These are phyloP conservation scores for Ogataea pignaliae DNA, from an alignment of 805 yeast species.

Conservation along the genomic window DNA sequence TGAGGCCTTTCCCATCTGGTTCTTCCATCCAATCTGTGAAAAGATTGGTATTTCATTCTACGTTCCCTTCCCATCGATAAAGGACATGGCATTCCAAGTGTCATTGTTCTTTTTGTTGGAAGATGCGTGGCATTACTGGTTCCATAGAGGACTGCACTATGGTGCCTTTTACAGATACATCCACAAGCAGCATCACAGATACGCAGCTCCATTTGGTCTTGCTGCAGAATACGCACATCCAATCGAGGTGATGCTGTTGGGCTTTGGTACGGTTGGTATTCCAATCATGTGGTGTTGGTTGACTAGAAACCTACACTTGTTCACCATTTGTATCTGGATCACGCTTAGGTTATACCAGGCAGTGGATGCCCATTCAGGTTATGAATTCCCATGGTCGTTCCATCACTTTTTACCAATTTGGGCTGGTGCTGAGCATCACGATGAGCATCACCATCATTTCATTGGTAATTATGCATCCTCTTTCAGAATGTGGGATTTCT, in stretches of 20 bases:
- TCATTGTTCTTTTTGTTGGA: slow-evolving; percentile 77
- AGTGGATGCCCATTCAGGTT: slow-evolving; percentile 96
- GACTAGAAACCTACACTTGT: slow-evolving; percentile 74
- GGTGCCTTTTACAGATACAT: slow-evolving; percentile 87
- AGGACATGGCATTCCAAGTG: slow-evolving; percentile 60
- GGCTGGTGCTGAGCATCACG: slow-evolving; percentile 99
- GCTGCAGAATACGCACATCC: slow-evolving; percentile 99
- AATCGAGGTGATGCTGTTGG: slow-evolving; percentile 82
- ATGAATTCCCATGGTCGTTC: slow-evolving; percentile 95
- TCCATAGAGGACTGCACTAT: slow-evolving; percentile 85
- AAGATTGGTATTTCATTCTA: slow-evolving; percentile 68
- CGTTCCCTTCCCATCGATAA: slow-evolving; percentile 79
- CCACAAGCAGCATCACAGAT: slow-evolving; percentile 96
- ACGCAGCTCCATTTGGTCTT: slow-evolving; percentile 96
- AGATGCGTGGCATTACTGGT: slow-evolving; percentile 97
- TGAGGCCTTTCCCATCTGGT: slow-evolving; percentile 96
- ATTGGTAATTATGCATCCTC: slow-evolving; percentile 93
- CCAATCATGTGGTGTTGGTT: slow-evolving; percentile 81
- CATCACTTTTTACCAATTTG: slow-evolving; percentile 91
- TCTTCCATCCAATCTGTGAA: slow-evolving; percentile 90
- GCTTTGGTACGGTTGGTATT: slow-evolving; percentile 94
- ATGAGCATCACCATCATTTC: slow-evolving; percentile 93
- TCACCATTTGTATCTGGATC: slow-evolving; percentile 89
- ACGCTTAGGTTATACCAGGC: slow-evolving; percentile 89
- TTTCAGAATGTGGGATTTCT: slow-evolving; percentile 94